Evolutionary conservation across 2,329 filamentous ascomycete species (phyloP), one percentile per base, ranked within the genome.

Genomic region (Penicillium paneum): DNA sequence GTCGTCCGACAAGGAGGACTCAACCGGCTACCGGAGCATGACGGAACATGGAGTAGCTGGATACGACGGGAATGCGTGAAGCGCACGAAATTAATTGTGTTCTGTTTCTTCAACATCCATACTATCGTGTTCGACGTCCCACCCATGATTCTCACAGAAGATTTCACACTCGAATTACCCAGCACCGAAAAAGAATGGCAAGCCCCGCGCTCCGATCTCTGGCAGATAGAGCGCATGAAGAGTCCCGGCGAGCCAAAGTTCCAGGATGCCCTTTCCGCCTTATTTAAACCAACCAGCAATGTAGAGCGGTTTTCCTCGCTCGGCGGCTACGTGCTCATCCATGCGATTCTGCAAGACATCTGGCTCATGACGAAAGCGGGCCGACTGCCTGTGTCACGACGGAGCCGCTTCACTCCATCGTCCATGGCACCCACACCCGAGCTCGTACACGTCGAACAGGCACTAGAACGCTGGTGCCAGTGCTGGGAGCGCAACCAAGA

Each of bases 401-500:
- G 57, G 12, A 61, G 57, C 40, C 56, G 62, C 12, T 42, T 52
- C 12, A 35, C 52, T 7, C 24, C 31, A 8, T 51, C 54, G 3
- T 59, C 65, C 2, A 60, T 64, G n/a, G 45, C 67, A 29, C 64
- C 65, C 0, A 59, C 66, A 0, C 49, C 65, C 0, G 65, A 70
- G 21, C 60, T 70, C 0, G 52, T 64, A 1, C 56, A 65, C 0
- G 51, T 70, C 8, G 69, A 71, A 55, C 67, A 71, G 15, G 69
- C 69, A 0, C 56, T 71, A 0, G 68, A 71, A 52, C 63, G 66
- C 7, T 71, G 69, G 69, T 71, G 68, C 26, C 69, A 71, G 53
- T 70, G 63, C 59, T 71, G 69, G 69, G 68, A 71, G 28, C 69
- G 63, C 21, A 71, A 71, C 11, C 66, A 70, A 36, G 69, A 71